Base-by-base conservation (phyloP, 192 early-diverging fungal genomes). In the Podila clonocystis region DNA sequence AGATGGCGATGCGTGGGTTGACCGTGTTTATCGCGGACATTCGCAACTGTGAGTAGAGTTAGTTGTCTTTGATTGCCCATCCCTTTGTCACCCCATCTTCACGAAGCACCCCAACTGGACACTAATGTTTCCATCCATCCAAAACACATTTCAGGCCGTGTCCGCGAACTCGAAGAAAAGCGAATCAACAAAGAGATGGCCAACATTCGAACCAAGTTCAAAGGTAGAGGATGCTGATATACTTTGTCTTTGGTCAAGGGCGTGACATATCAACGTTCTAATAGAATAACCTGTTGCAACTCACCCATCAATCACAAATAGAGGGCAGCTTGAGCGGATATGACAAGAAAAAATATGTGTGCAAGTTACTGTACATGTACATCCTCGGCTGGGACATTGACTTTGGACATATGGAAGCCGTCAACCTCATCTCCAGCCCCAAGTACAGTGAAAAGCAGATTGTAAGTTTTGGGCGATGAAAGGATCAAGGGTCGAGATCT, bases 371-470 rank as follows among this genome's bases (percentile, higher is more conserved):
- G 57, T 99, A 99, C 88, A 99, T 99, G 96, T 98, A 97, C 72
- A 95, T 99, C 75, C 92, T 98, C 45, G 98, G 98, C 15, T 99
- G 95, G 91, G 95, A 98, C 41, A 92, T 99, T 58, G 96, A 99
- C 83, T 97, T 99, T 89, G 98, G 98, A 50, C 96, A 98, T 76
- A 88, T 94, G 83, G 98, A 99, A 72, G 96, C 97, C 33, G 93
- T 99, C 55, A 94, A 96, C 66, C 86, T 99, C 60, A 90, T 98
- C 61, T 92, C 91, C 28, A 96, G 95, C 68, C 60, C 70, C 36
- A 97, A 97, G 71, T 99, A 96, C 83, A 95, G 94, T 68, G 98
- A 99, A 73, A 99, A 99, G 82, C 97, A 98, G 86, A 97, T 99
- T 66, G 95, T 97, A 86, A 80, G 88, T 75, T 75, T 12, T 26